Percentiles rank a stretch among this genome's conserved stretches.
Conservation (phyloP, 129 eudicot genomes). For the Tagetes erecta region DNA sequence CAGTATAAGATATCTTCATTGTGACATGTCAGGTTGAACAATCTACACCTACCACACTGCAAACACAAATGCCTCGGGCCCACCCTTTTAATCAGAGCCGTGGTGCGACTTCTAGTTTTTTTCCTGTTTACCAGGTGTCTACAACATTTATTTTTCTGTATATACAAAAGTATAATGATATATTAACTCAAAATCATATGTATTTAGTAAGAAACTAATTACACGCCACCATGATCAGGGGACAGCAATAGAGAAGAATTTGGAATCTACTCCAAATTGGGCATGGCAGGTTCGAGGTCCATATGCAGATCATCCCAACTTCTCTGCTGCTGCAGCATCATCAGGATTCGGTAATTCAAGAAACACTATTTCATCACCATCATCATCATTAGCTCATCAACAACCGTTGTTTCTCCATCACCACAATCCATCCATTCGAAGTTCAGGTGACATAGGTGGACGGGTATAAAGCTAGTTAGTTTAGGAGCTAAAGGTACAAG, state of each 20-base stretch:
- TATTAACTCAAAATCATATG: background rate
- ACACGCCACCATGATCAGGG: conserved; percentile 36
- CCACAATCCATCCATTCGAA: conserved; percentile 23
- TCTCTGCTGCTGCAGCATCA: conserved; percentile 95
- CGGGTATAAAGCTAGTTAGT: background rate
- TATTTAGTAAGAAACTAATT: background rate
- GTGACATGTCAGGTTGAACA: conserved; percentile 25
- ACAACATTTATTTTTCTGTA: background rate
- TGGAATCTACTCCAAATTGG: conserved; percentile 43
- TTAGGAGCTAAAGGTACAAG: conserved; percentile 36
- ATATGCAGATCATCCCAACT: conserved; percentile 38
- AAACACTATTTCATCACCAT: conserved; percentile 42
- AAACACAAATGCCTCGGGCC: conserved; percentile 33
- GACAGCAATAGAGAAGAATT: conserved; percentile 54
- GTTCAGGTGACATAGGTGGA: background rate
- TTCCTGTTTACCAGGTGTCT: conserved; percentile 53
- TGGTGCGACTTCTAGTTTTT: conserved; percentile 14
- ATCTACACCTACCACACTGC: conserved; percentile 26
- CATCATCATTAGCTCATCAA: conserved; percentile 31
- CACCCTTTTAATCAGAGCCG: conserved; percentile 27
- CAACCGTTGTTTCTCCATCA: conserved; percentile 32
- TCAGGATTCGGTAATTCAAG: conserved; percentile 74
- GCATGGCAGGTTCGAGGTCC: conserved; percentile 41
- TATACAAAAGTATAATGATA: conserved; percentile 1
- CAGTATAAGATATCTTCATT: background rate